A percentile compares a stretch with the other conserved stretches of the same genome.
Evolutionary conservation across 805 yeast species (phyloP).

Genomic region (Metschnikowia henanensis): DNA sequence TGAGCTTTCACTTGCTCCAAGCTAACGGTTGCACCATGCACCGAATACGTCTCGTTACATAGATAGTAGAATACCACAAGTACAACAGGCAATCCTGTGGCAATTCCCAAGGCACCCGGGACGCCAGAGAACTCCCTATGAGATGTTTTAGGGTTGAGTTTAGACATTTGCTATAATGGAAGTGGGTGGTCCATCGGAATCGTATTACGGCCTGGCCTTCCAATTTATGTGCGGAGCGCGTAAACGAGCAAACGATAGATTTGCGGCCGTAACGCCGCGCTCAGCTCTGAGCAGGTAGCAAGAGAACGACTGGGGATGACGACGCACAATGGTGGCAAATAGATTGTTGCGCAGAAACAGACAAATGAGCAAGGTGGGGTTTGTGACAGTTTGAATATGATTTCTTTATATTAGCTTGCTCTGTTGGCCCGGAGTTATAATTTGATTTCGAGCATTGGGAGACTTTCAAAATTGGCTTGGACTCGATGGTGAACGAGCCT

Average conservation of each 20-base stretch:
- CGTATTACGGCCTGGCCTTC: not conserved
- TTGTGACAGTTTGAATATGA: too few species aligned
- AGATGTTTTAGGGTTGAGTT: conserved; percentile 68
- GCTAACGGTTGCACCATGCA: conserved; percentile 49
- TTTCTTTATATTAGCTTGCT: too few species aligned
- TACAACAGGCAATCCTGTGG: conserved; percentile 66
- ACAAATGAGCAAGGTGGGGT: too few species aligned
- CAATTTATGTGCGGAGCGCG: conserved; percentile 5
- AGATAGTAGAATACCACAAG: conserved; percentile 58
- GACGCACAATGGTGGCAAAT: not conserved
- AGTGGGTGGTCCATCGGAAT: not conserved
- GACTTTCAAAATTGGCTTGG: too few species aligned
- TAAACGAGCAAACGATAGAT: conserved; percentile 10
- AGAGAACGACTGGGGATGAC: too few species aligned
- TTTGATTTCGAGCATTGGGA: too few species aligned
- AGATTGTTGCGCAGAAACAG: not conserved
- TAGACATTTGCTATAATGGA: conserved; percentile 8
- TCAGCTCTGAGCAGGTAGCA: too few species aligned
- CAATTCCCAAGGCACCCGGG: conserved; percentile 67
- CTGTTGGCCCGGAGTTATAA: too few species aligned
- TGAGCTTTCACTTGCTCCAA: conserved; percentile 35
- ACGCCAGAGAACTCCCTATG: conserved; percentile 78
- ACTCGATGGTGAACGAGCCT: too few species aligned
- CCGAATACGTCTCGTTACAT: conserved; percentile 58
- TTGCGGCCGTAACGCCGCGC: not conserved